Conservation (phyloP, 208 protist genomes). For the Leishmania braziliensis region DNA sequence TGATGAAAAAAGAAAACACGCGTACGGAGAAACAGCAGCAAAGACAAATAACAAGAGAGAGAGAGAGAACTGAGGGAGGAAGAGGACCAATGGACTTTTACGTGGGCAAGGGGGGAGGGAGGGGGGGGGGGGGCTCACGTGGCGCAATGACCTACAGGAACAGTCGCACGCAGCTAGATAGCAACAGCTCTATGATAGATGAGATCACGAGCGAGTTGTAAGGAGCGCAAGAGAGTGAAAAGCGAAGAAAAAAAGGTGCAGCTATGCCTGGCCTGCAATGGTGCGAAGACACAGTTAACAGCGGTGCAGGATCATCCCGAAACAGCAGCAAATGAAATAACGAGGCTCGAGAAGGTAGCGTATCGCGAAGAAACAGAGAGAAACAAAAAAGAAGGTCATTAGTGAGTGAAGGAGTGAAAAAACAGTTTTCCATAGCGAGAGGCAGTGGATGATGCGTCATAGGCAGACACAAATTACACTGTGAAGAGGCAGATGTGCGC, state of each 20-base stretch:
- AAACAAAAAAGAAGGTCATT: not conserved
- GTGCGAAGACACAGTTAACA: not conserved
- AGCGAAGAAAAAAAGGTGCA: not conserved
- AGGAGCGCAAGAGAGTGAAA: not conserved
- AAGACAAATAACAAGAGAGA: not conserved
- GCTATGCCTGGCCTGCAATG: not conserved
- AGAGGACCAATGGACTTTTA: not conserved
- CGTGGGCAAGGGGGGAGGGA: not conserved
- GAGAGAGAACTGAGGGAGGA: not conserved
- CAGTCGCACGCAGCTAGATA: no score
- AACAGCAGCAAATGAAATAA: not conserved
- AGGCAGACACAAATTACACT: no score
- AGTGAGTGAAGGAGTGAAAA: not conserved
- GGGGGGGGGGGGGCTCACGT: not conserved
- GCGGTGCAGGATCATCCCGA: not conserved
- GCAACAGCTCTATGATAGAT: not conserved
- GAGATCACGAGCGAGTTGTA: not conserved
- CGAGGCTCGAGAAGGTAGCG: not conserved
- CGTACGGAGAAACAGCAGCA: not conserved
- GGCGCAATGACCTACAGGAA: not conserved
- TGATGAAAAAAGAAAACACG: not conserved
- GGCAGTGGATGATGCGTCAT: not conserved
- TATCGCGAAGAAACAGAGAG: not conserved
- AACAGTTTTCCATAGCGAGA: not conserved
- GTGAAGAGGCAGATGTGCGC: not conserved